phyloP scores from a whole-genome alignment of 2,329 filamentous ascomycete species.

The Fonsecaea erecta region DNA sequence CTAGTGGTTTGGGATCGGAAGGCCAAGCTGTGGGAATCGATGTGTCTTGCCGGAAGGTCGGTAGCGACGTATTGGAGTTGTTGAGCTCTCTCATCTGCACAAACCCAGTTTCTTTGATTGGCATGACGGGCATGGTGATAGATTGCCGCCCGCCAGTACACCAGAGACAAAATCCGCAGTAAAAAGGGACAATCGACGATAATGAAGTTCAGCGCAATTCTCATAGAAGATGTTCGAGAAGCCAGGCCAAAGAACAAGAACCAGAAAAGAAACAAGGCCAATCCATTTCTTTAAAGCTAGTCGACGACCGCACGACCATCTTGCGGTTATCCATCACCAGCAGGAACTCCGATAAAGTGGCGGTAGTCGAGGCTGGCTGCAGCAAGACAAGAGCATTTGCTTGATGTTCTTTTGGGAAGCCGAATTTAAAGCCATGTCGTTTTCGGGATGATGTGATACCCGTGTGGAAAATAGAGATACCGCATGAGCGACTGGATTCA shows the following conservation, averaged over 20 bases:
- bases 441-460: not conserved
- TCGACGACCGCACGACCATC: not conserved
- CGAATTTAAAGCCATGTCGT: too few relatives aligned
- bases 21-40: not conserved
- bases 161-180: not conserved
- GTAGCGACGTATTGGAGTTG: not conserved
- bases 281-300: not conserved
- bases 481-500: not conserved
- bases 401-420: not conserved
- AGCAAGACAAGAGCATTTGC: not conserved
- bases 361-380: not conserved
- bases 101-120: not conserved
- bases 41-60: not conserved
- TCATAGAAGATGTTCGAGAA: not conserved
- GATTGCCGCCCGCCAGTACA: not conserved
- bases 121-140: not conserved
- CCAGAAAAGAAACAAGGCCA: not conserved
- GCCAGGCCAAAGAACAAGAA: not conserved
- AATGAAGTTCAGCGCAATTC: not conserved
- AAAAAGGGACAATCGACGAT: not conserved
- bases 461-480: not conserved
- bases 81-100: not conserved
- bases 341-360: not conserved
- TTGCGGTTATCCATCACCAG: not conserved
- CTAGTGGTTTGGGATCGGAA: not conserved